Evolutionary conservation across 257 asterid species (phyloP), one percentile per base, ranked within the genome.

Genomic region (Rubia yunnanensis): DNA sequence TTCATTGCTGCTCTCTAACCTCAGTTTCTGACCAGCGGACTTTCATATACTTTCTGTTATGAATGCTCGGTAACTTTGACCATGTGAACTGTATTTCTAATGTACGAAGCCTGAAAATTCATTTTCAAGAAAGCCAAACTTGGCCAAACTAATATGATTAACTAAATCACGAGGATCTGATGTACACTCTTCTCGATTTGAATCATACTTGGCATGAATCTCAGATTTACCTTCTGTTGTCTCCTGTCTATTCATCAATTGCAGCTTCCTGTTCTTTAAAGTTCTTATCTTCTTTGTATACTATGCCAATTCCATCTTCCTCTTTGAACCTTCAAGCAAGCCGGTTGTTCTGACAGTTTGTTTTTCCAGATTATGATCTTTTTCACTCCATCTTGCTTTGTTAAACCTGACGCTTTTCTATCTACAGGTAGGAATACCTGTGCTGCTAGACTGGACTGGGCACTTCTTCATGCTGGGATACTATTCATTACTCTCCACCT

Each of bases 401-500:
- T 22, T 20, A 7, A 49, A 44, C 34, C 52, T 61, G 11, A 34
- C 14, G 8, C 9, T 65, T 58, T 61, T 65, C 7, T 57, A 22
- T 34, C 49, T 78, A 70, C 88, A 92, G 98, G 98, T 92, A 58
- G 88, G 95, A 17, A 52, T 92, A 63, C 84, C 86, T 1, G 97
- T 87, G 74, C 83, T 92, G 70, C 60, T 89, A 31, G 96, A 89
- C 65, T 92, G 98, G 97, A 80, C 76, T 4, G 90, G 89, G 48
- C 98, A 92, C 77, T 92, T 92, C 67, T 70, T 74, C 81, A 85
- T 89, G 98, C 61, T 92, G 69, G 98, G 98, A 70, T 81, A 72
- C 68, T 92, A 89, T 62, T 81, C 98, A 4, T 80, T 89, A 72
- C 95, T 92, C 48, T 89, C 97, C 60, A 80, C 83, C 39, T 83